These are phyloP conservation scores for Misopates orontium DNA, from an alignment of 257 asterid species.

Conservation along the genomic window DNA sequence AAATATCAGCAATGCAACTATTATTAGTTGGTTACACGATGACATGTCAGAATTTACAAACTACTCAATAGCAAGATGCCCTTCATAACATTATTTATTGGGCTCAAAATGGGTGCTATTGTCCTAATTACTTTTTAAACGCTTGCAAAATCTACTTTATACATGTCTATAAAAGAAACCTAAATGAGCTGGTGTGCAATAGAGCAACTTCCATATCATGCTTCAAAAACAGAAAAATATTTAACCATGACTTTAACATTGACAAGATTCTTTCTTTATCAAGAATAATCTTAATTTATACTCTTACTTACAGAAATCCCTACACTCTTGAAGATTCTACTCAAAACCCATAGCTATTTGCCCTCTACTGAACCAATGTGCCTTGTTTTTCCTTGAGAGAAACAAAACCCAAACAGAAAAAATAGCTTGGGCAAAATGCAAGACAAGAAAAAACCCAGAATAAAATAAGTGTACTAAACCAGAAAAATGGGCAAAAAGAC, in stretches of 20 bases:
- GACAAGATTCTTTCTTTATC: constrained; percentile 9
- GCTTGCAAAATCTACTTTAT: constrained; percentile 10
- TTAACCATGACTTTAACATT: too few species aligned
- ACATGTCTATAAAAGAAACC: constrained; percentile 8
- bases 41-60: constrained; percentile 26
- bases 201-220: constrained; percentile 12
- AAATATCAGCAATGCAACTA: constrained; percentile 23
- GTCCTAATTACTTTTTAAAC: constrained; percentile 19
- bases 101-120: constrained; percentile 12
- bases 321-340: neutral
- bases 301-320: neutral
- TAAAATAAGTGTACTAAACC: neutral
- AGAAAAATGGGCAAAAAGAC: neutral
- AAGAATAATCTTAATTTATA: constrained; percentile 2
- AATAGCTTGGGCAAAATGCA: too few species aligned
- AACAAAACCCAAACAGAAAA: too few species aligned
- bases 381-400: too few species aligned
- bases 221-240: too few species aligned
- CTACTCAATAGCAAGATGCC: constrained; percentile 27
- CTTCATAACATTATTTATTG: constrained; percentile 16
- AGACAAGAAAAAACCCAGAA: constrained; percentile 1
- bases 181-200: constrained; percentile 39
- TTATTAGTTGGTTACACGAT: constrained; percentile 26
- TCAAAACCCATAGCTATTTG: neutral
- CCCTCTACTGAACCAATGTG: too few species aligned